Base-by-base conservation (phyloP, 805 yeast species). In the Jamesozyma lodderae region DNA sequence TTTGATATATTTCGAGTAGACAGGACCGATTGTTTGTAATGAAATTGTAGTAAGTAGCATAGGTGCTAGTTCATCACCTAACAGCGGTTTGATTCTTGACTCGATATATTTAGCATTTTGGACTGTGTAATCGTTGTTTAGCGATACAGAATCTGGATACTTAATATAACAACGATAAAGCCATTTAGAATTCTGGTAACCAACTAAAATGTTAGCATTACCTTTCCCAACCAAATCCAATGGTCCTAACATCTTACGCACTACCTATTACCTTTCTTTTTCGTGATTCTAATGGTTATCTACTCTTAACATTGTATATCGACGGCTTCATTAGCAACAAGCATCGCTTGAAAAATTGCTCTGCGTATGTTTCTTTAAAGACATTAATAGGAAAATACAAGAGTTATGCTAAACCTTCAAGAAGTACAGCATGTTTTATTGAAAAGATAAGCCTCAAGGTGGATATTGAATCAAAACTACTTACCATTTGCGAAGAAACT, bases 151-250 rank as follows among this genome's bases (percentile, higher is more conserved):
- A 17, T 34, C 31, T 2, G 33, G 18, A 31, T 38, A 46, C 23
- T 57, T 42, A 19, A 52, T 47, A 33, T 58, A 52, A 22, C 52
- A 43, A n/a, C 63, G 40, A 22, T 48, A 54, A 2, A 56, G 27
- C 29, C 33, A 40, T 2, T 13, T 13, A 2, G 40, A 32, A 36
- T 45, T 51, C 18, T 16, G 29, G n/a, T 14, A 39, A 15, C 43
- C 46, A 29, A 56, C 35, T 13, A 57, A 18, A 1, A 53, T 37
- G 32, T 57, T 57, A 4, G 61, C 61, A 33, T 50, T 54, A 3
- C 62, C 61, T 33, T 43, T 43, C 15, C 47, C 53, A 16, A 46
- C 40, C 2, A 51, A n/a, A n/a, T n/a, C n/a, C n/a, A n/a, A n/a
- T n/a, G n/a, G n/a, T n/a, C n/a, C n/a, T n/a, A n/a, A n/a, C n/a